Evolutionary conservation across 2,329 filamentous ascomycete species (phyloP).

Genomic region (Hypocrella siamensis): DNA sequence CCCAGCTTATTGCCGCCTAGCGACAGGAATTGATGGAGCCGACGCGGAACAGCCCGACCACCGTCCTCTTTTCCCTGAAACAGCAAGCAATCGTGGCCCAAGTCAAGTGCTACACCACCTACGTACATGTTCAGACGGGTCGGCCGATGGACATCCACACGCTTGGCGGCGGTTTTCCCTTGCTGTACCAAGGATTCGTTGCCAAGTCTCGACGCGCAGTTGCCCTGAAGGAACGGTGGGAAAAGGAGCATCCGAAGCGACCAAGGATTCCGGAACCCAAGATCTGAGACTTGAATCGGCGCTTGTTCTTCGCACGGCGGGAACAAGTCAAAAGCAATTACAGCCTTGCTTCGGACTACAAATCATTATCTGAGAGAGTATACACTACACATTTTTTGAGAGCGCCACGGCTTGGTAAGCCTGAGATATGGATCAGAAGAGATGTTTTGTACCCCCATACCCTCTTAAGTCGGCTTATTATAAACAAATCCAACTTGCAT

Average conservation of each 20-base stretch:
- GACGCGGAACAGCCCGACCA: slow-evolving; percentile 2
- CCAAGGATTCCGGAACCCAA: background rate
- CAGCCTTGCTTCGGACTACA: too few relatives aligned
- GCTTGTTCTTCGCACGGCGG: too few relatives aligned
- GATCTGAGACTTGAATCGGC: too few relatives aligned
- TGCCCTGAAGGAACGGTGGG: slow-evolving; percentile 3
- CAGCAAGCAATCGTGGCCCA: slow-evolving; percentile 6
- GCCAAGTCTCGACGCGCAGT: slow-evolving; percentile 1
- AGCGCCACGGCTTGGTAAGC: background rate
- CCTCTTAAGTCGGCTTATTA: background rate
- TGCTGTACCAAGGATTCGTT: slow-evolving; percentile 3
- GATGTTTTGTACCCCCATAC: background rate
- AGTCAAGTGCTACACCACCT: slow-evolving; percentile 2
- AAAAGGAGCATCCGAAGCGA: background rate
- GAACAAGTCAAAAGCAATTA: too few relatives aligned
- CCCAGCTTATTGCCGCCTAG: slow-evolving; percentile 5
- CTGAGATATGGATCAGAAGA: background rate
- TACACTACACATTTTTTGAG: too few relatives aligned
- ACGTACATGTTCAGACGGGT: slow-evolving; percentile 3
- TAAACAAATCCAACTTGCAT: background rate
- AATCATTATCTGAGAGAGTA: too few relatives aligned
- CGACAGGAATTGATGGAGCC: slow-evolving; percentile 5
- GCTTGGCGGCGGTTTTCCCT: slow-evolving; percentile 2
- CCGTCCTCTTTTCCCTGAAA: slow-evolving; percentile 4
- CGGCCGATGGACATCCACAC: slow-evolving; percentile 4